phyloP scores from a whole-genome alignment of 129 eudicot genomes.

The Saposhnikovia divaricata region DNA sequence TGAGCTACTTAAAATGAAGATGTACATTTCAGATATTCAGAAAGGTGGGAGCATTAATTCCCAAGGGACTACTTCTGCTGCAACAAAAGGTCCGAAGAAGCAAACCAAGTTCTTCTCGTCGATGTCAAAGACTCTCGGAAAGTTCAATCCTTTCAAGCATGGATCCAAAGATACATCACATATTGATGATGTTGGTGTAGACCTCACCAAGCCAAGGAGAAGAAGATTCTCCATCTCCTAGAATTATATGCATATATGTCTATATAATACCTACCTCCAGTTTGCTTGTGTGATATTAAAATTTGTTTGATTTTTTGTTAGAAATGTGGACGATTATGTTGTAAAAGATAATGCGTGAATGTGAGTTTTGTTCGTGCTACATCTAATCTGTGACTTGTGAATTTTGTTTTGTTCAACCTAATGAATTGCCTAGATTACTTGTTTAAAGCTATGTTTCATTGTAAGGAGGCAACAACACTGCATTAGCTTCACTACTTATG shows the following conservation, averaged over 20 bases:
- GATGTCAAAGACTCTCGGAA: conserved; percentile 79
- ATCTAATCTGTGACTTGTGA: neutral
- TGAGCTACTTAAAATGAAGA: conserved; percentile 82
- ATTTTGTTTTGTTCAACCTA: no score
- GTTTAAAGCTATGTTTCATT: no score
- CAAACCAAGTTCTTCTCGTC: conserved; percentile 64
- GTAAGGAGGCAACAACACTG: no score
- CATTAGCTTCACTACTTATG: no score
- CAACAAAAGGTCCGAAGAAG: conserved; percentile 19
- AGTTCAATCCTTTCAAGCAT: conserved; percentile 76
- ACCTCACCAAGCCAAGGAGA: conserved; percentile 68
- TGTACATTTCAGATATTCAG: conserved; percentile 62
- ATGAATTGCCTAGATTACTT: no score
- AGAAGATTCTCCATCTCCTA: conserved; percentile 91
- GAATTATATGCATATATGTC: neutral
- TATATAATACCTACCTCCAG: neutral
- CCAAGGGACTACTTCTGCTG: conserved; percentile 31
- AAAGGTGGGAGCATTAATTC: conserved; percentile 17
- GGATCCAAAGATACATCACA: conserved; percentile 79
- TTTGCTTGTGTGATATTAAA: conserved; percentile 1
- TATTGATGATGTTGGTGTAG: conserved; percentile 41
- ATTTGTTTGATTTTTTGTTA: conserved; percentile 1
- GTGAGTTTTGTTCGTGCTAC: neutral
- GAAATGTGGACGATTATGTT: neutral
- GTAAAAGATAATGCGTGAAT: neutral